Evolutionary conservation across 176 grass and related monocot genomes (phyloP), one percentile per base, ranked within the genome.

Genomic region (Elymus sibiricus): DNA sequence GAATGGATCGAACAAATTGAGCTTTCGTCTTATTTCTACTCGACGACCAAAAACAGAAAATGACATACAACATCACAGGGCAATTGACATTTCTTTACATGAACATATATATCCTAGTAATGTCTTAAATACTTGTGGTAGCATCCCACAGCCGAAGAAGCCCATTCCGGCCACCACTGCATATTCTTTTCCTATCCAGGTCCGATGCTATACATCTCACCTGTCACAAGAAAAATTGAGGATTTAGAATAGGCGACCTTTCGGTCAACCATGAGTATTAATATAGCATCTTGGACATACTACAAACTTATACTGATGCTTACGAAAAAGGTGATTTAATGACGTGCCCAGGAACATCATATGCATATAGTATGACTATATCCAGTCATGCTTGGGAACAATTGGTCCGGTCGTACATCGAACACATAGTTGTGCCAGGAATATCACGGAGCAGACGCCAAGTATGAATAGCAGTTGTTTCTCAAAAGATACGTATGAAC

Each of bases 121-220:
- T 31, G 42, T 73, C 66, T 84, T 95, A 99, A 51, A 99, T 99
- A 86, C 95, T 99, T 66, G 95, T 99, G 73, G 97, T 99, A 22
- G 92, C 97, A 84, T 99, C 97, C 97, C 97, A 99, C 80, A 99
- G 87, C 64, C 97, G 89, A 62, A 99, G 88, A 76, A 96, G 87
- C 75, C 97, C 97, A 44, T 96, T 94, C 64, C 97, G 90, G 60
- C 92, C 94, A 79, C 97, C 97, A 56, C 97, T 99, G 87, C 97
- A 99, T 58, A 99, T 94, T 84, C 97, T 96, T 91, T 99, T 99
- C 67, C 90, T 89, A 84, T 99, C 97, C 34, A 99, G 87, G 79
- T 99, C 97, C 6, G 97, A 94, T 85, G 94, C 86, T 84, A 99
- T 82, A 85, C 92, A 96, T 79, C 97, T 89, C 84, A 96, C 92